Conservation (phyloP, 2,329 filamentous ascomycete genomes). For the Escovopsis sp. region DNA sequence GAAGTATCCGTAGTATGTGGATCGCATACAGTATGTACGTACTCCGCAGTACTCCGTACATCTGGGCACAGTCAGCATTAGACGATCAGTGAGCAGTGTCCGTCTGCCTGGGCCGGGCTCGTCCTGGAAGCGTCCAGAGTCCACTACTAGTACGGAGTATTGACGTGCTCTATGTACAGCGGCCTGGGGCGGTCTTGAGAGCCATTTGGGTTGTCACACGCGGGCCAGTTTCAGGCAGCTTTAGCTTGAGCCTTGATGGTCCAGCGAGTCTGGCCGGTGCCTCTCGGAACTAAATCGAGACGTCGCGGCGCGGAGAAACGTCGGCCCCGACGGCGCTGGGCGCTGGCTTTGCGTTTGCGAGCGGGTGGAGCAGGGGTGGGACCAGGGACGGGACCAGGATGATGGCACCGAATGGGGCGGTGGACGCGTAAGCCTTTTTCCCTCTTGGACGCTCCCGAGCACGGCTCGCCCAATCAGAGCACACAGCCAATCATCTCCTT, state of each 20-base stretch:
- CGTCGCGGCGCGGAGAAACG: not conserved
- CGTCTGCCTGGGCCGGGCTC: no score
- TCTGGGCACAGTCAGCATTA: no score
- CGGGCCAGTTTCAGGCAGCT: slow-evolving; percentile 1
- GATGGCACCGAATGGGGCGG: slow-evolving; percentile 8
- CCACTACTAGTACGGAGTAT: no score
- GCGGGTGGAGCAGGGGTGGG: slow-evolving; percentile 1
- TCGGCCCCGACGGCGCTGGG: slow-evolving; percentile 4
- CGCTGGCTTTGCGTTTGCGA: slow-evolving; percentile 1
- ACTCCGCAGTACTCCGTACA: no score
- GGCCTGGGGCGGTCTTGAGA: not conserved
- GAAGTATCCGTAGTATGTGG: no score
- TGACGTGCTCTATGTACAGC: not conserved
- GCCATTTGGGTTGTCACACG: not conserved
- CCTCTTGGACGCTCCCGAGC: not conserved
- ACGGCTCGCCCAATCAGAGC: not conserved
- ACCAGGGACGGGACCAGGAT: slow-evolving; percentile 8
- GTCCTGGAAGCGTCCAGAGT: not conserved
- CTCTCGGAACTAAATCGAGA: no score
- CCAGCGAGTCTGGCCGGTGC: no score
- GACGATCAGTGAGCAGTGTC: no score
- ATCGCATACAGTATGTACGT: no score
- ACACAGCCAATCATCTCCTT: no score
- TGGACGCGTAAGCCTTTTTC: slow-evolving; percentile 17
- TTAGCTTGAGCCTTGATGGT: no score